A percentile compares a stretch with the other conserved stretches of the same genome.
These are phyloP conservation scores for Acanthamoeba lenticulata DNA, from an alignment of 208 protist species.

Conservation along the genomic window DNA sequence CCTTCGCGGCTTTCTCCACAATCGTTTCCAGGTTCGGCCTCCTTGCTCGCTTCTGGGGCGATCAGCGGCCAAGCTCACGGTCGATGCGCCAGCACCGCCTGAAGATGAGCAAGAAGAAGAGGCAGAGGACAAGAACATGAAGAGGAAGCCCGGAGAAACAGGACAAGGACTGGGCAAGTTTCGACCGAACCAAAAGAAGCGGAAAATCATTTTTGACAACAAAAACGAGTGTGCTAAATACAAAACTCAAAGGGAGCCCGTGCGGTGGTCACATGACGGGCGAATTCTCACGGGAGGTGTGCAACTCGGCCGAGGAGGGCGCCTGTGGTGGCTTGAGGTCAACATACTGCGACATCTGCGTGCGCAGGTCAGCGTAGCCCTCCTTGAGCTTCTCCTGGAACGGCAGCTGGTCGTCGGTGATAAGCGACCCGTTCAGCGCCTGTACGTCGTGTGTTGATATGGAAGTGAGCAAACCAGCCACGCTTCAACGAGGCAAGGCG, in stretches of 20 bases:
- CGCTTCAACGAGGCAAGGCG: too few species aligned
- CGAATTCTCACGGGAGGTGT: too few species aligned
- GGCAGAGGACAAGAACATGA: background rate
- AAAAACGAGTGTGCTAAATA: too few species aligned
- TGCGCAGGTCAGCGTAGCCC: slow-evolving; percentile 34
- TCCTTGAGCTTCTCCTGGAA: slow-evolving; percentile 64
- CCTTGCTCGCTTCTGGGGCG: too few species aligned
- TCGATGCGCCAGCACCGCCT: background rate
- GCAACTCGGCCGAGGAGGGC: background rate
- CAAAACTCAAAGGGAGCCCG: too few species aligned
- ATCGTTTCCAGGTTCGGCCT: too few species aligned
- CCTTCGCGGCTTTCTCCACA: too few species aligned
- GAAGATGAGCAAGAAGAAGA: background rate
- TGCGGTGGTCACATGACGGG: background rate
- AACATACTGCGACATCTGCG: background rate
- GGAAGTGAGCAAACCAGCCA: background rate
- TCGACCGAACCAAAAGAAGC: too few species aligned
- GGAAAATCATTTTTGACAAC: too few species aligned
- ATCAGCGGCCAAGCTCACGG: background rate
- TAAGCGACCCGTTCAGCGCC: background rate
- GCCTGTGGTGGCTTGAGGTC: background rate
- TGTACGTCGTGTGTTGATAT: background rate
- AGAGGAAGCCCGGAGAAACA: background rate
- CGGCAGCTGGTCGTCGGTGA: slow-evolving; percentile 45
- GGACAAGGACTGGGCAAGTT: too few species aligned